These are phyloP conservation scores for Fusarium dimerum DNA, from an alignment of 2,329 filamentous ascomycete genomes.

Conservation along the genomic window DNA sequence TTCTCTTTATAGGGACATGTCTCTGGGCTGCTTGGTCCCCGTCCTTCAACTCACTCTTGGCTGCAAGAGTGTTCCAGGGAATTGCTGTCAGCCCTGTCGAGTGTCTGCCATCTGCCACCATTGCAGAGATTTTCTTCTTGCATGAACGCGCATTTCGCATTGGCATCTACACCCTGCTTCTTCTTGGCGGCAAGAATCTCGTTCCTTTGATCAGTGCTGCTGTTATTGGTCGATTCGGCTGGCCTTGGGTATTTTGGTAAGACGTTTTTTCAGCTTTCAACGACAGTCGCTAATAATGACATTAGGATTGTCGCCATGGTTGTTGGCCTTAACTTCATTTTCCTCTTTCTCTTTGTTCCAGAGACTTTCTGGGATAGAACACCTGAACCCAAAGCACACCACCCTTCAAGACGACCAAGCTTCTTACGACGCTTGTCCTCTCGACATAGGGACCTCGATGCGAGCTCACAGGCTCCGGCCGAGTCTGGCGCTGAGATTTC, in stretches of 20 bases:
- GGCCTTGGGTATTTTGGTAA: conserved; percentile 91
- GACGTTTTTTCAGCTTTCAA: conserved; percentile 21
- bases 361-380: conserved; percentile 96
- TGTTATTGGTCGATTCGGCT: conserved; percentile 74
- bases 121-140: conserved; percentile 94
- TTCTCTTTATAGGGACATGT: conserved; percentile 75
- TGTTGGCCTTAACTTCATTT: conserved; percentile 66
- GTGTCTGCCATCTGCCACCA: conserved; percentile 88
- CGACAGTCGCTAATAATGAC: not conserved
- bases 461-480: conserved; percentile 3
- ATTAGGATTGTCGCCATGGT: conserved; percentile 78
- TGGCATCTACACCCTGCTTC: conserved; percentile 86
- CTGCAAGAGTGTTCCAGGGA: conserved; percentile 85
- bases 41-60: conserved; percentile 74
- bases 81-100: conserved; percentile 88
- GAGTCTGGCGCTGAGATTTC: conserved; percentile 6
- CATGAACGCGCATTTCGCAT: conserved; percentile 92
- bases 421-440: conserved; percentile 53
- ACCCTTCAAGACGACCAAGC: conserved; percentile 41
- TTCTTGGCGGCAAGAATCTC: conserved; percentile 90
- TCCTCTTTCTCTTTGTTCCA: conserved; percentile 88
- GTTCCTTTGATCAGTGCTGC: conserved; percentile 84
- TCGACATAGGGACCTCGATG: conserved; percentile 28
- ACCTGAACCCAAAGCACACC: conserved; percentile 47
- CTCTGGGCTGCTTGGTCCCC: conserved; percentile 88